A percentile compares a stretch with the other conserved stretches of the same genome.
phyloP scores from a whole-genome alignment of 352 stramenopile genomes.

The Pythium rhizo-oryzae region DNA sequence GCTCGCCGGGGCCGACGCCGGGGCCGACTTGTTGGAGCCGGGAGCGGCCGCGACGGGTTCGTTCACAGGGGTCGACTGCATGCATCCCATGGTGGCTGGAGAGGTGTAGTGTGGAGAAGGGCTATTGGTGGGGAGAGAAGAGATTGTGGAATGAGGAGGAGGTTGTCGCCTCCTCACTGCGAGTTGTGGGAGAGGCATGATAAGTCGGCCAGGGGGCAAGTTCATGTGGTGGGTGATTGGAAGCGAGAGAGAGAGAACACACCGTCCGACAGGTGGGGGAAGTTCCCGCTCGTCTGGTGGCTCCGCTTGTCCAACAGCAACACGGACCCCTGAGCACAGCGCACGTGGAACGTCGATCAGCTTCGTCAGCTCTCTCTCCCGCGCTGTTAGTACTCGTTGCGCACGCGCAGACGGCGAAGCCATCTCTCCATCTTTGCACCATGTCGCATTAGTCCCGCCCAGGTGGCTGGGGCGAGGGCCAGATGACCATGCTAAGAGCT shows the following conservation, averaged over 20 bases:
- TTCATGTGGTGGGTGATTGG: not conserved
- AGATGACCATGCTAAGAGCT: too few relatives aligned
- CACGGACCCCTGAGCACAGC: not conserved
- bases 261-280: not conserved
- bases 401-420: not conserved
- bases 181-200: constrained; percentile 7
- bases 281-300: not conserved
- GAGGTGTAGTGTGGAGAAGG: not conserved
- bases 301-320: not conserved
- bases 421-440: not conserved
- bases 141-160: constrained; percentile 15
- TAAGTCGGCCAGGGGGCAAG: not conserved
- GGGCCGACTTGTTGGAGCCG: constrained; percentile 22
- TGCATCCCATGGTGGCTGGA: constrained; percentile 60
- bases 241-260: not conserved
- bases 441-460: not conserved
- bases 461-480: not conserved
- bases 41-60: constrained; percentile 35
- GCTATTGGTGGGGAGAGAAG: constrained; percentile 19
- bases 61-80: constrained; percentile 63
- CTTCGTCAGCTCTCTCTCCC: not conserved
- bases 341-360: not conserved
- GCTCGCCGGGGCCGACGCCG: constrained; percentile 47
- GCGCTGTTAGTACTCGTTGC: constrained; percentile 4
- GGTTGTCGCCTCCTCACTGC: not conserved